Percentiles rank a stretch among this genome's conserved stretches.
Conservation (phyloP, 2,329 filamentous ascomycete genomes). For the Ophiostoma populinum region DNA sequence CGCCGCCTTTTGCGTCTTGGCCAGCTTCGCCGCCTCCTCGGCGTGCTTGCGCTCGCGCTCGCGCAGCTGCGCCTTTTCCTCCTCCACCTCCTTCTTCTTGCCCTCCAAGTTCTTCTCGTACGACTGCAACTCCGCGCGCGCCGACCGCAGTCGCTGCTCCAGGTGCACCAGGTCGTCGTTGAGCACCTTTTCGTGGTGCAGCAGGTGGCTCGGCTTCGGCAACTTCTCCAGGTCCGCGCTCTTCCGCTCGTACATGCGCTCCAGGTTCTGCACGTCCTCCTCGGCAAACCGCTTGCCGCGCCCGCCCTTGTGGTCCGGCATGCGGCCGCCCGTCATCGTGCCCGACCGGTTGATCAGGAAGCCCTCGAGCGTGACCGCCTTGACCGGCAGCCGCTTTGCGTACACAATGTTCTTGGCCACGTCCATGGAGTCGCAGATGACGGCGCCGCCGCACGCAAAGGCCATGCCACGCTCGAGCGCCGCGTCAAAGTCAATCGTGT, state of each 20-base stretch:
- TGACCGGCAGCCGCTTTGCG: slow-evolving; percentile 67
- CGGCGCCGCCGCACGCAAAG: slow-evolving; percentile 85
- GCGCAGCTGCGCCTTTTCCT: slow-evolving; percentile 53
- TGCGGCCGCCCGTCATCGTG: slow-evolving; percentile 87
- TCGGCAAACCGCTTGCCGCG: slow-evolving; percentile 71
- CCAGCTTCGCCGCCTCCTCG: slow-evolving; percentile 52
- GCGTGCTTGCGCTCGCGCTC: slow-evolving; percentile 65
- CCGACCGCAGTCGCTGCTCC: slow-evolving; percentile 55
- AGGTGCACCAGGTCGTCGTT: slow-evolving; percentile 65
- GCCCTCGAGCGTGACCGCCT: slow-evolving; percentile 89
- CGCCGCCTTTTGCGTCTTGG: slow-evolving; percentile 33
- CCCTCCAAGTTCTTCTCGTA: slow-evolving; percentile 70
- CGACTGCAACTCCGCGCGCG: slow-evolving; percentile 58
- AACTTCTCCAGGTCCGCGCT: slow-evolving; percentile 63
- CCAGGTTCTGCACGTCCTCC: slow-evolving; percentile 71
- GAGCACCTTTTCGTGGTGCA: slow-evolving; percentile 62
- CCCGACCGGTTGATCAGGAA: slow-evolving; percentile 93
- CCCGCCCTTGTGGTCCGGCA: slow-evolving; percentile 53
- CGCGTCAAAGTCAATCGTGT: slow-evolving; percentile 87
- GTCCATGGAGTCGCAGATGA: slow-evolving; percentile 77
- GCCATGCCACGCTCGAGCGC: slow-evolving; percentile 81
- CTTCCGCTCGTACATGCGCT: slow-evolving; percentile 57
- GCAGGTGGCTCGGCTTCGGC: slow-evolving; percentile 59
- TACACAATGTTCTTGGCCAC: slow-evolving; percentile 86
- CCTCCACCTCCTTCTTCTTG: slow-evolving; percentile 66